Conservation (phyloP, 2,329 filamentous ascomycete species). For the Pezicula neosporulosa region DNA sequence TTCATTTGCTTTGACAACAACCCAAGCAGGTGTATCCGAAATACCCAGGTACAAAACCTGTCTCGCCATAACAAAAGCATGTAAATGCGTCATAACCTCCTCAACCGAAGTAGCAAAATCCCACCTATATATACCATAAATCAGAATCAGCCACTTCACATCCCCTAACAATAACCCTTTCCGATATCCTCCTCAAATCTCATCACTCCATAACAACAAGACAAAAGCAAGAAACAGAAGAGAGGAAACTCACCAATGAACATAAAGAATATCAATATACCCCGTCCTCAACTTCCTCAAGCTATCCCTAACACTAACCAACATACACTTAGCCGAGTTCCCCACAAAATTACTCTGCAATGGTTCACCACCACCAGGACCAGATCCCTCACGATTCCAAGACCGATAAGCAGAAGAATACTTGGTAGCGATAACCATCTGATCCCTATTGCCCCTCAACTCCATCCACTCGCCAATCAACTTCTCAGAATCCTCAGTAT, state of each 20-base stretch:
- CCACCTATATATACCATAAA: neutral
- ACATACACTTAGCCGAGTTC: neutral
- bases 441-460: too few relatives aligned
- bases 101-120: slow-evolving; percentile 57
- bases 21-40: slow-evolving; percentile 64
- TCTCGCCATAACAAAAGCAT: slow-evolving; percentile 51
- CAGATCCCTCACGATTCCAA: neutral
- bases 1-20: slow-evolving; percentile 59
- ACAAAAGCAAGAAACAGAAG: too few relatives aligned
- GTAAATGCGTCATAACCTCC: slow-evolving; percentile 64
- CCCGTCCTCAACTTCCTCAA: slow-evolving; percentile 57
- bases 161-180: too few relatives aligned
- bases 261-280: slow-evolving; percentile 60
- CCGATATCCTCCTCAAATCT: too few relatives aligned
- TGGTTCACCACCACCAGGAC: too few relatives aligned
- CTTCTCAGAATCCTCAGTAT: slow-evolving; percentile 49
- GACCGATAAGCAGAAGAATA: slow-evolving; percentile 37
- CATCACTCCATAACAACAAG: too few relatives aligned
- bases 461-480: slow-evolving; percentile 39
- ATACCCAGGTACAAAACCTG: slow-evolving; percentile 65
- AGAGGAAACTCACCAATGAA: neutral
- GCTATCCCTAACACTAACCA: neutral
- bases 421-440: slow-evolving; percentile 50
- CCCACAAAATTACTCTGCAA: neutral
- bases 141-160: too few relatives aligned